These are phyloP conservation scores for Thelonectria rubi DNA, from an alignment of 2,329 filamentous ascomycete species.

Conservation along the genomic window DNA sequence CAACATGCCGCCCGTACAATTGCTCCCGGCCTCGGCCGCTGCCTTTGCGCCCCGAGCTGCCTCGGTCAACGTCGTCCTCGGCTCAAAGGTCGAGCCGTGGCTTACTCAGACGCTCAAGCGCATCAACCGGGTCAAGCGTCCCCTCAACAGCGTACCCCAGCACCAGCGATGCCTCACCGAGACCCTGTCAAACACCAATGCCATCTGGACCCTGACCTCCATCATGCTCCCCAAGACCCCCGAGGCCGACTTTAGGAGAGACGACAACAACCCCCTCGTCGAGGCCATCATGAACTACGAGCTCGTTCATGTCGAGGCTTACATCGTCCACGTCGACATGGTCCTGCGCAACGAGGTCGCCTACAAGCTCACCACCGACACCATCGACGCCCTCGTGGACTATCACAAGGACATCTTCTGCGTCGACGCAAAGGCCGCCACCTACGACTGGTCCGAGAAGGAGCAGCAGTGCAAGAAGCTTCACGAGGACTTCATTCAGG, in stretches of 20 bases:
- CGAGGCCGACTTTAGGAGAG: constrained; percentile 82
- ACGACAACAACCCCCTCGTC: constrained; percentile 65
- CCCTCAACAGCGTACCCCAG: constrained; percentile 95
- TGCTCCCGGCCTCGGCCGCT: constrained; percentile 93
- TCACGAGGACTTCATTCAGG: constrained; percentile 95
- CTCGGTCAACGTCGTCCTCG: constrained; percentile 93
- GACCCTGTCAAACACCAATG: constrained; percentile 86
- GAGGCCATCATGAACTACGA: constrained; percentile 94
- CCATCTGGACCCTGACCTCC: constrained; percentile 94
- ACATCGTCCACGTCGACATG: constrained; percentile 99
- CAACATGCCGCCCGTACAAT: constrained; percentile 91
- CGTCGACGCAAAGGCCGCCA: constrained; percentile 86
- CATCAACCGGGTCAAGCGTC: constrained; percentile 95
- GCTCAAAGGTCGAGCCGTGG: constrained; percentile 93
- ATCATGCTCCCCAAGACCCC: constrained; percentile 92
- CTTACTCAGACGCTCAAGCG: constrained; percentile 95
- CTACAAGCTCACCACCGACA: constrained; percentile 95
- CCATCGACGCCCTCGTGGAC: constrained; percentile 91
- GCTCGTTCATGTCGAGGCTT: constrained; percentile 92
- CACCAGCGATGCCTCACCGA: constrained; percentile 96
- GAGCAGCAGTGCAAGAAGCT: constrained; percentile 96
- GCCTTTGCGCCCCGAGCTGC: constrained; percentile 92
- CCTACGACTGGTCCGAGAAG: constrained; percentile 96
- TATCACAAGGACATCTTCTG: constrained; percentile 98
- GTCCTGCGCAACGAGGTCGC: constrained; percentile 96